phyloP scores from a whole-genome alignment of 495 filamentous ascomycete species.

The Copromyces sp. region DNA sequence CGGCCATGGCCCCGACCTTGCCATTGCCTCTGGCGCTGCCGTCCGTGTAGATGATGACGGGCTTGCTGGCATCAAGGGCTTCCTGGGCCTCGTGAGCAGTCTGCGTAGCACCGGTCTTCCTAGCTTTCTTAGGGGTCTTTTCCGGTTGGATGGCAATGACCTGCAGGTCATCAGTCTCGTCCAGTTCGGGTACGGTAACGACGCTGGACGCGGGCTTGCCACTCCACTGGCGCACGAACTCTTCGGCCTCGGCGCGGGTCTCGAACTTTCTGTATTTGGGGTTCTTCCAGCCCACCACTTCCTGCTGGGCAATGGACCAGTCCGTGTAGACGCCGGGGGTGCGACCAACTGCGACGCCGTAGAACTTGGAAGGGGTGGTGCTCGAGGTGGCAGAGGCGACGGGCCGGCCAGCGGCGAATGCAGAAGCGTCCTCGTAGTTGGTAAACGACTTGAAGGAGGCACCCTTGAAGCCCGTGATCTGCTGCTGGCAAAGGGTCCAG shows the following conservation, averaged over 20 bases:
- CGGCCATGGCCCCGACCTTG: constrained; percentile 55
- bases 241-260: constrained; percentile 63
- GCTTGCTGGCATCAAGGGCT: constrained; percentile 28
- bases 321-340: constrained; percentile 83
- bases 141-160: constrained; percentile 31
- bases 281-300: constrained; percentile 65
- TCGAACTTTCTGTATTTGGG: constrained; percentile 76
- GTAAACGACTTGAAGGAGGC: constrained; percentile 80
- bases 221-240: constrained; percentile 26
- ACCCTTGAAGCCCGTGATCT: constrained; percentile 77
- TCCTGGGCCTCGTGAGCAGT: not conserved
- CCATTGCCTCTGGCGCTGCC: constrained; percentile 78
- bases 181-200: constrained; percentile 21
- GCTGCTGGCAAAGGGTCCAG: constrained; percentile 71
- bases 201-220: constrained; percentile 13
- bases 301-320: constrained; percentile 67
- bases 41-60: constrained; percentile 76
- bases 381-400: constrained; percentile 16
- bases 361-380: constrained; percentile 48
- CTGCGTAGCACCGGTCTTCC: constrained; percentile 23
- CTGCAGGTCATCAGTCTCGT: constrained; percentile 24
- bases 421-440: constrained; percentile 64
- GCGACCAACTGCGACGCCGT: constrained; percentile 74
- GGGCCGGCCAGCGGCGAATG: constrained; percentile 58
- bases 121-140: constrained; percentile 54